Evolutionary conservation across 805 yeast genomes (phyloP), one percentile per base, ranked within the genome.

Genomic region (Candida sphagnicola): DNA sequence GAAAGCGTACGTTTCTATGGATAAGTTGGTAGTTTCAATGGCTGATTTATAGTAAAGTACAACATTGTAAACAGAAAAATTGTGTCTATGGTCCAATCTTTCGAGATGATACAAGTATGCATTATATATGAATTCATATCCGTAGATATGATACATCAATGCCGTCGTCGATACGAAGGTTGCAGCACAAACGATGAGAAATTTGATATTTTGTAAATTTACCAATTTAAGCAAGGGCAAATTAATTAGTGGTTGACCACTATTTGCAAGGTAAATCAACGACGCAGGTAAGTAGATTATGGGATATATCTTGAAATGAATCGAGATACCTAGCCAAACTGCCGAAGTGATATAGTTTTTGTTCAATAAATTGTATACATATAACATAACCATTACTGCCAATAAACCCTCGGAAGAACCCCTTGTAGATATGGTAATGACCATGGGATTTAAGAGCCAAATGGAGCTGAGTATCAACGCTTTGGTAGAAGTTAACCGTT

Each of bases 381-480:
- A 62, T 5, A 72, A 54, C 72, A 88, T 75, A 3, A 89, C 74
- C 47, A 91, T 65, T 23, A 86, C 89, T 2, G 95, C 87, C 33
- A 93, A 60, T 1, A 93, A 71, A 44, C 96, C 89, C 54, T 93
- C 99, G 0, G 96, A 84, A 18, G 93, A 85, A 1, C 99, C 99
- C 33, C 99, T 70, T 0, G 97, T 88, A 47, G 91, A 81, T 35
- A 93, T 93, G 1, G 95, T 88, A 23, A 83, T 78, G 0, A 90
- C 98, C 93, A 93, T 85, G 12, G 99, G 98, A 56, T 93, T 93
- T 48, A 88, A 68, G 14, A 93, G 68, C 98, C 98, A 93, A 4
- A 91, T 62, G 2, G 82, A 59, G 10, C 80, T 59, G 30, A 80
- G 66, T 4, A 67, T 46, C 10, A 73, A 41, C n/a, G 68, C 65